Conservation (phyloP, 805 yeast genomes). For the Candida chauliodis region DNA sequence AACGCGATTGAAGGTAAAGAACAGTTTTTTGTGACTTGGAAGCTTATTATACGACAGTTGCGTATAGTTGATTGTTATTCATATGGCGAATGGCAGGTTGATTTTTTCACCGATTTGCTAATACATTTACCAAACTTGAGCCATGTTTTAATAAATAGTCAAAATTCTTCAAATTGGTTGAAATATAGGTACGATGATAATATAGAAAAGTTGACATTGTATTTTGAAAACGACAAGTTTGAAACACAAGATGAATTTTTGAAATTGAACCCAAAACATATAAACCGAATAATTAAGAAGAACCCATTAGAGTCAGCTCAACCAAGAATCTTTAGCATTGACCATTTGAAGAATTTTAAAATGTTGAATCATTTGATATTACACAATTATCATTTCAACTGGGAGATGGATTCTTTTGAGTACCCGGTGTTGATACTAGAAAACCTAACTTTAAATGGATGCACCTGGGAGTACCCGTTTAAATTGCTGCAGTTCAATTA, state of each 20-base stretch:
- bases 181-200: conserved; percentile 26
- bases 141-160: conserved; percentile 26
- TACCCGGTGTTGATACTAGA: conserved; percentile 16
- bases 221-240: conserved; percentile 20
- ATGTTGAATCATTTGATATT: conserved; percentile 31
- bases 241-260: conserved; percentile 13
- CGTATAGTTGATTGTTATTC: conserved; percentile 28
- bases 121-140: conserved; percentile 19
- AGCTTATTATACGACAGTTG: conserved; percentile 18
- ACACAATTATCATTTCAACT: conserved; percentile 40
- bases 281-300: conserved; percentile 8
- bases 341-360: conserved; percentile 39
- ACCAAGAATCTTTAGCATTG: conserved; percentile 38
- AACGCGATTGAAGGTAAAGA: conserved; percentile 4
- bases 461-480: conserved; percentile 60
- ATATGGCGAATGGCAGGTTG: conserved; percentile 36
- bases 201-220: conserved; percentile 22
- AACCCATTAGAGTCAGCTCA: conserved; percentile 5
- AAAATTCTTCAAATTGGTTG: conserved; percentile 40
- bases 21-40: conserved; percentile 10
- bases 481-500: conserved; percentile 34
- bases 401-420: conserved; percentile 27
- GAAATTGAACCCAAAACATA: conserved; percentile 16
- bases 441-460: conserved; percentile 34
- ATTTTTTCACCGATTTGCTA: conserved; percentile 21